These are phyloP conservation scores for Perilla frutescens DNA, from an alignment of 257 asterid genomes.

Conservation along the genomic window DNA sequence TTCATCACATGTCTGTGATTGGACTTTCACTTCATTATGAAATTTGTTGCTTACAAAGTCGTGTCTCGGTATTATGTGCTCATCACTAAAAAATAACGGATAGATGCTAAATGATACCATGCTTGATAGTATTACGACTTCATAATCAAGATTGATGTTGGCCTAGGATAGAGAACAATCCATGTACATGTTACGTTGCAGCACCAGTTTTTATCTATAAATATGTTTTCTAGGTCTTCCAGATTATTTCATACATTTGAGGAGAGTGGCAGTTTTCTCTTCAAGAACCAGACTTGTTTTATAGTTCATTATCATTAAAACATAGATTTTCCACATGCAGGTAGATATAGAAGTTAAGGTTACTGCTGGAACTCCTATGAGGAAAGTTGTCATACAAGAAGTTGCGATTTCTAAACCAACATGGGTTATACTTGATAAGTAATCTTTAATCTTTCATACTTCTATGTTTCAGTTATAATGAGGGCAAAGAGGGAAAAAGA, in stretches of 20 bases:
- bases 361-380: conserved; percentile 67
- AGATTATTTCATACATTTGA: conserved; percentile 1
- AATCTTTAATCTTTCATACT: conserved; percentile 11
- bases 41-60: neutral
- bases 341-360: conserved; percentile 76
- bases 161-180: conserved; percentile 9
- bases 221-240: neutral
- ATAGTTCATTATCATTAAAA: neutral
- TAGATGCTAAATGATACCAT: neutral
- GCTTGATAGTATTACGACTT: neutral
- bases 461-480: neutral
- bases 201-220: neutral
- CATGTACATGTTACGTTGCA: neutral
- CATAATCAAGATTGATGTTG: neutral
- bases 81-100: neutral
- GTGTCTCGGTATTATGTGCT: neutral
- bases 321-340: conserved; percentile 38
- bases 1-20: neutral
- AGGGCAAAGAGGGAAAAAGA: neutral
- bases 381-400: conserved; percentile 69
- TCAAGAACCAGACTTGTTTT: neutral
- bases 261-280: neutral
- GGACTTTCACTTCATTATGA: neutral
- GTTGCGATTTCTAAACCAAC: conserved; percentile 48
- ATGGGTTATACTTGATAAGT: conserved; percentile 75